A percentile compares a stretch with the other conserved stretches of the same genome.
Conservation (phyloP, 1,284 basidiomycete genomes). For the Ganoderma resinaceum region DNA sequence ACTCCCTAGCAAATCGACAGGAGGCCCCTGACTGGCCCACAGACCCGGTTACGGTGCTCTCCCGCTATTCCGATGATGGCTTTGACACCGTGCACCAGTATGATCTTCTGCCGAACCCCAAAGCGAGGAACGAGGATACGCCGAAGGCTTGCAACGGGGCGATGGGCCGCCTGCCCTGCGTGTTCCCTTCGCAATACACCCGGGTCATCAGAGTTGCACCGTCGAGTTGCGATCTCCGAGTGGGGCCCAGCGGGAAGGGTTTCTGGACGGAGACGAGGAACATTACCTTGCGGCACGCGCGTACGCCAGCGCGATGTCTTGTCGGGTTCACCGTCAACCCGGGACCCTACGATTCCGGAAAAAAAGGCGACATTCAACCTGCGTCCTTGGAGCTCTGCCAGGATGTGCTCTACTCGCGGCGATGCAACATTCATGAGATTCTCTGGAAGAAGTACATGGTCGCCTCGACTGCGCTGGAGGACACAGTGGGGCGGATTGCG, state of each 20-base stretch:
- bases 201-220: conserved; percentile 38
- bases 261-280: conserved; percentile 47
- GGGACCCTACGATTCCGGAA: conserved; percentile 9
- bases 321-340: conserved; percentile 42
- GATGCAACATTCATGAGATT: conserved; percentile 45
- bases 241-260: conserved; percentile 44
- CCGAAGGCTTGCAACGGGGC: not conserved
- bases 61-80: conserved; percentile 36
- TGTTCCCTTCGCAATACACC: conserved; percentile 36
- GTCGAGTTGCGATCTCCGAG: conserved; percentile 40
- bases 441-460: conserved; percentile 42
- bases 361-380: conserved; percentile 24
- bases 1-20: conserved; percentile 18
- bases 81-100: conserved; percentile 41
- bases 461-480: conserved; percentile 42
- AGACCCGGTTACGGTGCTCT: conserved; percentile 41
- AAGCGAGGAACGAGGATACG: conserved; percentile 12
- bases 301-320: conserved; percentile 43
- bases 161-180: conserved; percentile 34
- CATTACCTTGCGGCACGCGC: conserved; percentile 35
- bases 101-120: conserved; percentile 39
- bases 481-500: conserved; percentile 45
- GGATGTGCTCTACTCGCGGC: conserved; percentile 40
- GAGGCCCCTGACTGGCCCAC: conserved; percentile 38
- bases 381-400: conserved; percentile 34